These are phyloP conservation scores for Plantago major DNA, from an alignment of 257 asterid genomes.

Conservation along the genomic window DNA sequence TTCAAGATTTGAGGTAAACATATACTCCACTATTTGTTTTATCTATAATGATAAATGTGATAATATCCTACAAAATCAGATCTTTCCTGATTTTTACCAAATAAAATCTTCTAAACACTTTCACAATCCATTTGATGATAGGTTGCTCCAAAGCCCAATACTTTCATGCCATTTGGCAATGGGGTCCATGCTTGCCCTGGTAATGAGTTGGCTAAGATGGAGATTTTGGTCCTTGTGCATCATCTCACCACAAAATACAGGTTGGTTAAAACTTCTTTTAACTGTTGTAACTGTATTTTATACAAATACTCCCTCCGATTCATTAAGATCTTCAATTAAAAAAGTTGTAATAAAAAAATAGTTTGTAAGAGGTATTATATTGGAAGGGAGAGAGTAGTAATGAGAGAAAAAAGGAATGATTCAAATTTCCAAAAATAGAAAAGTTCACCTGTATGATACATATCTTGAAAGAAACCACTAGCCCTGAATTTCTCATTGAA, in stretches of 20 bases:
- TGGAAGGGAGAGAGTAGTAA: too few species aligned
- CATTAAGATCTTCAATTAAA: too few species aligned
- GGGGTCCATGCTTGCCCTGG: slow-evolving; percentile 96
- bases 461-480: slow-evolving; percentile 9
- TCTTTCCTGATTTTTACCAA: not conserved
- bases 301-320: too few species aligned
- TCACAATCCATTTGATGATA: slow-evolving; percentile 28
- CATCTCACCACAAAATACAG: slow-evolving; percentile 93
- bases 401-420: too few species aligned
- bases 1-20: slow-evolving; percentile 89
- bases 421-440: slow-evolving; percentile 29
- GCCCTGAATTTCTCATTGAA: slow-evolving; percentile 14
- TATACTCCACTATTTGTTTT: not conserved
- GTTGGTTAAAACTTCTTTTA: slow-evolving; percentile 33
- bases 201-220: slow-evolving; percentile 89
- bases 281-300: slow-evolving; percentile 5
- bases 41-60: not conserved
- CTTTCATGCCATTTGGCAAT: slow-evolving; percentile 95
- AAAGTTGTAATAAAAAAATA: too few species aligned
- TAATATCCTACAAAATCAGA: too few species aligned
- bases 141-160: slow-evolving; percentile 81
- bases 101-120: not conserved
- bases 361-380: too few species aligned
- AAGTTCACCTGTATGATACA: not conserved
- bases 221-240: slow-evolving; percentile 76